Conservation (phyloP, 164 flowering plant species). For the Paratinospora sagittata region DNA sequence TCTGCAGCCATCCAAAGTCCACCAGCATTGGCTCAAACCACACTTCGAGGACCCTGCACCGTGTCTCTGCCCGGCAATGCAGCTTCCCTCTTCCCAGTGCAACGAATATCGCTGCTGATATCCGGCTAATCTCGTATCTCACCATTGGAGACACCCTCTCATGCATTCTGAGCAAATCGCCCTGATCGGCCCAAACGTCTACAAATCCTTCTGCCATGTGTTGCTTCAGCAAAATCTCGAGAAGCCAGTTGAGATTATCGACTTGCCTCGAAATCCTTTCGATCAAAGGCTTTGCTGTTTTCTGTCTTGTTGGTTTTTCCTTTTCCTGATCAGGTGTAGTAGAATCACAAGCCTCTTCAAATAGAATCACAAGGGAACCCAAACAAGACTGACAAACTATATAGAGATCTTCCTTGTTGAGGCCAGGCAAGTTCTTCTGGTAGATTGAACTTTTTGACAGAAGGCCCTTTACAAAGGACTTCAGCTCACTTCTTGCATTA, state of each 20-base stretch:
- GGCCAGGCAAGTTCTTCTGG: slow-evolving; percentile 52
- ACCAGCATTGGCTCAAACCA: slow-evolving; percentile 83
- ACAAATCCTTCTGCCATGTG: slow-evolving; percentile 87
- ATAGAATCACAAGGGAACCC: slow-evolving; percentile 34
- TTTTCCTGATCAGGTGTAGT: not conserved
- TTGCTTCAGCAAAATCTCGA: slow-evolving; percentile 67
- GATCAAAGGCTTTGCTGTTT: slow-evolving; percentile 40
- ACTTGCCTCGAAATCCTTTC: slow-evolving; percentile 72
- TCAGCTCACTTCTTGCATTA: slow-evolving; percentile 66
- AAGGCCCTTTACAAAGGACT: slow-evolving; percentile 74
- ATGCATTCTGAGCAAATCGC: slow-evolving; percentile 46
- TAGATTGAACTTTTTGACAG: slow-evolving; percentile 71
- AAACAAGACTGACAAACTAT: slow-evolving; percentile 52
- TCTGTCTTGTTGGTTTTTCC: slow-evolving; percentile 19
- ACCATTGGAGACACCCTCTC: slow-evolving; percentile 63
- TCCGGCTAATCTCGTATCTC: slow-evolving; percentile 81
- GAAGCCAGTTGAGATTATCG: slow-evolving; percentile 78
- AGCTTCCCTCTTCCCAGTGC: slow-evolving; percentile 73
- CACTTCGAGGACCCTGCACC: slow-evolving; percentile 41
- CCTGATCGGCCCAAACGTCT: slow-evolving; percentile 62
- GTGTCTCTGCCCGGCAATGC: slow-evolving; percentile 52
- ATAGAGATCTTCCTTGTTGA: slow-evolving; percentile 62
- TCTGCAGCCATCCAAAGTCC: slow-evolving; percentile 90
- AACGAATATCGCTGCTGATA: slow-evolving; percentile 61
- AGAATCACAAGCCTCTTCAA: slow-evolving; percentile 45